Evolutionary conservation across 2,329 filamentous ascomycete species (phyloP), one percentile per base, ranked within the genome.

Genomic region (Reticulascus tulasneorum): DNA sequence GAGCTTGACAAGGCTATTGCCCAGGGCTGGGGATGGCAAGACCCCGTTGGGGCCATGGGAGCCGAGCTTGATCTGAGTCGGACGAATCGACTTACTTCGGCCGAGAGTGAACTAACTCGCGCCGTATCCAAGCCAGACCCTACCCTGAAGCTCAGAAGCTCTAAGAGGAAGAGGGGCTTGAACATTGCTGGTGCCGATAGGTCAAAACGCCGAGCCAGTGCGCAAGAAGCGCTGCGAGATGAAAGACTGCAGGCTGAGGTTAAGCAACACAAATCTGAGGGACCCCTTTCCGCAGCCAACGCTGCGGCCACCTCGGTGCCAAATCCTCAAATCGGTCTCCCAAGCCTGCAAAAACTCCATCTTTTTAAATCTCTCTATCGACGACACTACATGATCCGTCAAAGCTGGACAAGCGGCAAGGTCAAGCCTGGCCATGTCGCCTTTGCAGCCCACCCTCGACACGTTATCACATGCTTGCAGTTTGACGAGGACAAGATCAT

Each of bases 401-500:
- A 86, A 56, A 89, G 84, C 55, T 98, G 93, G 93, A 97, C 94
- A 63, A 84, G 80, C 42, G 84, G 88, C 33, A 80, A 83, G 42
- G 76, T 88, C 21, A 86, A 89, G 60, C 93, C 93, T 19, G 79
- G 84, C 29, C 93, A 98, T 51, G 83, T 98, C 40, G 93, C 93
- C 5, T 97, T 98, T 61, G 82, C 88, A n/a, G 93, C 93, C 6
- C 93, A 98, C 55, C 88, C 93, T 42, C 82, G 88, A 22, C 91
- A 97, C 64, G 93, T 98, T 43, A 94, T 98, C 34, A 98, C 93
- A 12, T 98, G 93, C 56, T 73, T 98, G 35, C 90, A 98, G 58
- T 98, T 98, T 52, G 93, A 98, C 54, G 86, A 90, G 31, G 90
- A 98, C 69, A 97, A 97, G 64, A 96, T 98, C 48, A 76, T 98